Evolutionary conservation across 2,329 filamentous ascomycete genomes (phyloP).

Genomic region (Ampelomyces quisqualis): DNA sequence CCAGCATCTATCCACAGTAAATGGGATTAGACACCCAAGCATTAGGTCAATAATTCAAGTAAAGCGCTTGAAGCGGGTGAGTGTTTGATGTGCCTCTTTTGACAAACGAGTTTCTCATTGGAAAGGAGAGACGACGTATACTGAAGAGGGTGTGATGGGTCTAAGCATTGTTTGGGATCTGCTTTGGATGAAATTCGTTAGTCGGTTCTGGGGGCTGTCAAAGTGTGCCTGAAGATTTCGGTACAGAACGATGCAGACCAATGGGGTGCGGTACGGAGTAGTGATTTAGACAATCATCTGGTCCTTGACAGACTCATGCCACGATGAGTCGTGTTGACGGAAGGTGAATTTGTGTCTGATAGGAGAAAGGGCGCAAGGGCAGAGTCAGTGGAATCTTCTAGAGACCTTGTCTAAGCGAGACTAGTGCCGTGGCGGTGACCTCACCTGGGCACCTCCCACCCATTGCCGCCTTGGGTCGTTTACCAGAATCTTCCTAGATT

Average conservation of each 20-base stretch:
- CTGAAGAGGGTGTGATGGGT: slow-evolving; percentile 28
- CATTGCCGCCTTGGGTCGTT: slow-evolving; percentile 16
- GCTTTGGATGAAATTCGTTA: no score
- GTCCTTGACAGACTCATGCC: no score
- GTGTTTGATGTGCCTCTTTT: slow-evolving; percentile 29
- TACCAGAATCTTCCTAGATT: neutral
- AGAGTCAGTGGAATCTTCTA: slow-evolving; percentile 19
- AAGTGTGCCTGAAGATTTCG: no score
- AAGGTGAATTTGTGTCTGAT: slow-evolving; percentile 2
- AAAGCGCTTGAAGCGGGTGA: slow-evolving; percentile 19
- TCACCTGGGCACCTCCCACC: slow-evolving; percentile 20
- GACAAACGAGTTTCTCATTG: slow-evolving; percentile 38
- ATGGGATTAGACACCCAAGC: slow-evolving; percentile 26
- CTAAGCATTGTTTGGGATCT: no score
- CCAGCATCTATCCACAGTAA: slow-evolving; percentile 20
- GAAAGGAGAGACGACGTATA: slow-evolving; percentile 36
- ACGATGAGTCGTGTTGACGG: no score
- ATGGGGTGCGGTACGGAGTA: no score
- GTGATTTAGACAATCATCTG: no score
- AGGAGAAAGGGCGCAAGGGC: slow-evolving; percentile 22
- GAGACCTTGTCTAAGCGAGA: slow-evolving; percentile 16
- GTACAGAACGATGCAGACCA: no score
- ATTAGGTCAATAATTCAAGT: slow-evolving; percentile 33
- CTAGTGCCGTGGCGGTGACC: slow-evolving; percentile 25
- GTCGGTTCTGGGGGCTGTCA: no score